Percentiles rank a stretch among this genome's conserved stretches.
Conservation (phyloP, 2,329 filamentous ascomycete genomes). For the Trichoderma cornu-damae region DNA sequence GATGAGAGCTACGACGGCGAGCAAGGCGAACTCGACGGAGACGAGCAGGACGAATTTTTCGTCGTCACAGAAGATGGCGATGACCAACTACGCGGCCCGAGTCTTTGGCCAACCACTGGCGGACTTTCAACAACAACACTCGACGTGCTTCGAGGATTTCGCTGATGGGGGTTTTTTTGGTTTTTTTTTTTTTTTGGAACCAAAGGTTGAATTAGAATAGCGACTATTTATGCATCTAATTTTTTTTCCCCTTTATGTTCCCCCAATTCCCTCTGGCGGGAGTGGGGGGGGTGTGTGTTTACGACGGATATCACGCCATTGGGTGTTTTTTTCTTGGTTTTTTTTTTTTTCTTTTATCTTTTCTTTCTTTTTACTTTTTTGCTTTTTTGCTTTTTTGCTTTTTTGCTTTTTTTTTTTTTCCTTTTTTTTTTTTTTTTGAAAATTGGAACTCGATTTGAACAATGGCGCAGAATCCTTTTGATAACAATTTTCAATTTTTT, state of each 20-base stretch:
- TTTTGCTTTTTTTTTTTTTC: background rate
- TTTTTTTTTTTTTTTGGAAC: too few species aligned
- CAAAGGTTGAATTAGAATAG: background rate
- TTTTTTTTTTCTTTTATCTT: background rate
- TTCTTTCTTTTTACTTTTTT: too few species aligned
- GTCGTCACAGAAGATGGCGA: conserved; percentile 27
- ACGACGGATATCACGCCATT: background rate
- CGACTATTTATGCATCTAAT: background rate
- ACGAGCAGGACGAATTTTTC: conserved; percentile 26
- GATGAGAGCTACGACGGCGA: background rate
- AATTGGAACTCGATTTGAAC: too few species aligned
- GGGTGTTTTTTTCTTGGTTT: background rate
- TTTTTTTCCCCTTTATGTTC: background rate
- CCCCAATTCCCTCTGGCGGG: background rate
- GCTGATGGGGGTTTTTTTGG: too few species aligned
- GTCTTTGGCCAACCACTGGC: background rate
- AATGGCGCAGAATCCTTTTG: too few species aligned
- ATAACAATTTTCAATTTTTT: too few species aligned
- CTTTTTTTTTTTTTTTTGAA: background rate
- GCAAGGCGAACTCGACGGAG: conserved; percentile 5
- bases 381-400: background rate
- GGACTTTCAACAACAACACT: background rate
- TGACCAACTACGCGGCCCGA: background rate
- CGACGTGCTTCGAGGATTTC: conserved; percentile 4
- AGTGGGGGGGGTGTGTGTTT: background rate